These are phyloP conservation scores for Rhypophila decipiens DNA, from an alignment of 495 filamentous ascomycete genomes.

Conservation along the genomic window DNA sequence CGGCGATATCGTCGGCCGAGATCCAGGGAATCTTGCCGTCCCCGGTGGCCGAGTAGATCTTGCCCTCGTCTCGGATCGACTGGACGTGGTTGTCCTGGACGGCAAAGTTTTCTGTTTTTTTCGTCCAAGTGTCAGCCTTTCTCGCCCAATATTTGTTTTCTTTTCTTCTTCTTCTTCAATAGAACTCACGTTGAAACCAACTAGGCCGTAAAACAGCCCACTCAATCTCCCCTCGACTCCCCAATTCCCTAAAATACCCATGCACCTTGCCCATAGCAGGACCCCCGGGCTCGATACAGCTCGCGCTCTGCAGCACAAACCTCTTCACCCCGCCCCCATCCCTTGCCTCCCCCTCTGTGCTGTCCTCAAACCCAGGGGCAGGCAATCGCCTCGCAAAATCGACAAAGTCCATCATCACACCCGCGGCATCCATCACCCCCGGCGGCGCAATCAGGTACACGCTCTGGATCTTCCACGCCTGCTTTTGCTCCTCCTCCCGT, in stretches of 20 bases:
- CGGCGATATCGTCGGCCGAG: constrained; percentile 42
- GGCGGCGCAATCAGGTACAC: constrained; percentile 35
- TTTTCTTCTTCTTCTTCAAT: neutral
- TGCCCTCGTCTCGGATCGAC: constrained; percentile 34
- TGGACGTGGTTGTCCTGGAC: constrained; percentile 21
- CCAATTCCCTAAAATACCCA: constrained; percentile 31
- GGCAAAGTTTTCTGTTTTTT: constrained; percentile 32
- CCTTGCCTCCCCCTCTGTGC: constrained; percentile 28
- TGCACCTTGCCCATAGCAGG: constrained; percentile 32
- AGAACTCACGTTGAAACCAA: constrained; percentile 39
- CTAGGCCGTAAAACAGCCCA: constrained; percentile 37
- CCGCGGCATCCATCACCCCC: constrained; percentile 12
- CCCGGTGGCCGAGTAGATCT: constrained; percentile 38
- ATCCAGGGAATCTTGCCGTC: constrained; percentile 42
- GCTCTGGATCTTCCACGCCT: constrained; percentile 10
- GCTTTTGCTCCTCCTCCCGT: neutral
- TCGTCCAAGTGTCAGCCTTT: neutral
- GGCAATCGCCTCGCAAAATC: constrained; percentile 31
- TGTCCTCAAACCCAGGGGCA: constrained; percentile 34
- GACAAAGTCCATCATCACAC: constrained; percentile 31
- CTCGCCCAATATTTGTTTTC: neutral
- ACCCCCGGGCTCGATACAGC: constrained; percentile 25
- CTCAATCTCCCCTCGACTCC: constrained; percentile 31
- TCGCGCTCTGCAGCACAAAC: constrained; percentile 39
- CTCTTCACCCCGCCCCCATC: constrained; percentile 25